Evolutionary conservation across 1,284 basidiomycete species (phyloP), one percentile per base, ranked within the genome.

Genomic region (Cutaneotrichosporon cavernicola): DNA sequence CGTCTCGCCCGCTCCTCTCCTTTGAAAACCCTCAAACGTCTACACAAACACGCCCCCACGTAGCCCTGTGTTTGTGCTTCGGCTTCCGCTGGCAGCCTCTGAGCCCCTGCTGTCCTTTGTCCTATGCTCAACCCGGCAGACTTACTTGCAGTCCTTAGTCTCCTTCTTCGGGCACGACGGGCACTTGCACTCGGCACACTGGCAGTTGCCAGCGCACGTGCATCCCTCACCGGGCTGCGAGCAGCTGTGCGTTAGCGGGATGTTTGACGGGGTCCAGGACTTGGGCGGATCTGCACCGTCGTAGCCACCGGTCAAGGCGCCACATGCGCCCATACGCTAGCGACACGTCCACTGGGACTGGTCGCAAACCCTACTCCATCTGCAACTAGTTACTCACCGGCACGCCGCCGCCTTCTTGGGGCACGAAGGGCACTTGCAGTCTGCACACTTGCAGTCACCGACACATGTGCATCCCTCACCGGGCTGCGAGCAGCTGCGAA

Each of bases 391-490:
- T 43, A 46, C 43, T 46, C 18, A 46, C 43, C 8, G 21, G 43
- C 43, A 46, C 43, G 43, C 43, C 7, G 43, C 43, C 18, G 43
- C 43, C 18, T 18, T 18, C 43, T 46, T 46, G 4, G 43, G 51
- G 31, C 51, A 52, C 13, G 30, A 31, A 13, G 30, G 14, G 31
- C 51, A 52, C 51, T 52, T 32, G 51, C 51, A 52, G 26, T 52
- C n/a, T 18, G 43, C 43, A n/a, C 51, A 52, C 51, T 30, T 31
- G 51, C 51, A 52, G 26, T n/a, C 26, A 11, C 51, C 51, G 30
- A 14, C 51, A 30, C 51, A 52, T 13, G 7, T 30, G 50, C 50
- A 51, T 30, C 22, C 22, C 22, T 51, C 26, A 22, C 50, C 50
- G n/a, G n/a, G 30, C 30, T 32, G 30, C 14, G 30, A 52, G 51